Conservation (phyloP, 768 basidiomycete genomes). For the Lentinus brumalis region DNA sequence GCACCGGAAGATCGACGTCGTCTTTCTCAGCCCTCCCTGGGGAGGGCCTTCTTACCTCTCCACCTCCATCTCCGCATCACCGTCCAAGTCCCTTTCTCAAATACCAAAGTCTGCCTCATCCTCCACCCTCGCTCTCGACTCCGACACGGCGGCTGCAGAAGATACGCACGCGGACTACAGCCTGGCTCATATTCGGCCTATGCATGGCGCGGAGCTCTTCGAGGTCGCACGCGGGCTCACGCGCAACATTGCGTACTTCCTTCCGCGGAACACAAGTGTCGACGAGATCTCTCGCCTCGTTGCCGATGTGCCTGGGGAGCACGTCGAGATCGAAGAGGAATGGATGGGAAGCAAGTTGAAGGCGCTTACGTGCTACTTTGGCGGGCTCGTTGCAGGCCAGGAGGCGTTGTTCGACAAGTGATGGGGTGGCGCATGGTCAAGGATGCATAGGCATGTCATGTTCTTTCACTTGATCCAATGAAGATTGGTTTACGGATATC, state of each 20-base stretch:
- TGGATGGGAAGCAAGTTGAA: conserved; percentile 96
- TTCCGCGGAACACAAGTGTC: conserved; percentile 80
- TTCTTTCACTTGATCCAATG: too few species aligned
- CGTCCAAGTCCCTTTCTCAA: neutral
- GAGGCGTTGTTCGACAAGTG: conserved; percentile 47
- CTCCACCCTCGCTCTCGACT: neutral
- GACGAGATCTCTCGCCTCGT: conserved; percentile 68
- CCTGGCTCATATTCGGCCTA: conserved; percentile 72
- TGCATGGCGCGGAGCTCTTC: conserved; percentile 86
- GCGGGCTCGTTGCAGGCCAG: conserved; percentile 75
- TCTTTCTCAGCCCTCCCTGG: conserved; percentile 96
- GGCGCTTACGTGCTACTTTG: conserved; percentile 93
- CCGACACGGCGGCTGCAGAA: conserved; percentile 7
- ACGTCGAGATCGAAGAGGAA: conserved; percentile 91
- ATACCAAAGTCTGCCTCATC: too few species aligned
- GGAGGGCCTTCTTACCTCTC: conserved; percentile 79
- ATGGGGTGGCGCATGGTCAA: too few species aligned
- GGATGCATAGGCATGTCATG: too few species aligned
- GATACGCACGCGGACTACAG: conserved; percentile 51
- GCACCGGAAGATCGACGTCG: conserved; percentile 72
- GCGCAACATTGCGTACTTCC: conserved; percentile 82
- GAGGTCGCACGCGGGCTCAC: conserved; percentile 69
- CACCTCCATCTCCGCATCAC: conserved; percentile 26
- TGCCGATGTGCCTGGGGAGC: conserved; percentile 42
- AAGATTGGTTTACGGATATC: too few species aligned